These are phyloP conservation scores for Nasturtium officinale DNA, from an alignment of 345 rosid genomes.

Conservation along the genomic window DNA sequence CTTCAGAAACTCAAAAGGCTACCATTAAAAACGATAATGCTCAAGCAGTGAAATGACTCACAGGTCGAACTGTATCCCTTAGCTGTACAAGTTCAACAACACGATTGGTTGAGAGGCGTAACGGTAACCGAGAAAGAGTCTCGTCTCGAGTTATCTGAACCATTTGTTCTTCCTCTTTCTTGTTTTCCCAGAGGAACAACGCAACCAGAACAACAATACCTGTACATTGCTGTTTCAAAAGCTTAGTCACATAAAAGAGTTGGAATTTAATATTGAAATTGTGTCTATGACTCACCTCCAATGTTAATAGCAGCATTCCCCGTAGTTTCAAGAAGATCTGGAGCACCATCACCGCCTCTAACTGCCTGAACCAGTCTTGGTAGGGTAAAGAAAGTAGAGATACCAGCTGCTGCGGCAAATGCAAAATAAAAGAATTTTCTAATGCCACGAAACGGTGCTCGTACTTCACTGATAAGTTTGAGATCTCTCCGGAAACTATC, in stretches of 20 bases:
- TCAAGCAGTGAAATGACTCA: constrained; percentile 45
- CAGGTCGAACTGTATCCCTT: constrained; percentile 90
- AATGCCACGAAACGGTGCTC: constrained; percentile 95
- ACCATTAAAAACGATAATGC: background rate
- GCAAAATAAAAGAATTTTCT: constrained; percentile 84
- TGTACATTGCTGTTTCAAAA: constrained; percentile 71
- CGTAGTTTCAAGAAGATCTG: constrained; percentile 70
- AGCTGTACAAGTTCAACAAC: constrained; percentile 95
- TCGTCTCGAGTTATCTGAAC: constrained; percentile 85
- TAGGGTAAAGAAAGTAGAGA: constrained; percentile 75
- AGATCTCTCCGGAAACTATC: constrained; percentile 87
- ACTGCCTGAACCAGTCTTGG: constrained; percentile 79
- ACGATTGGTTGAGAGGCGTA: constrained; percentile 87
- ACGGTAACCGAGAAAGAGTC: constrained; percentile 89
- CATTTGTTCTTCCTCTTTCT: constrained; percentile 95
- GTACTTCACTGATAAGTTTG: constrained; percentile 93
- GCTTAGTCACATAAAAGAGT: constrained; percentile 49
- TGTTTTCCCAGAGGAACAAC: constrained; percentile 85
- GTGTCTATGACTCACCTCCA: constrained; percentile 64
- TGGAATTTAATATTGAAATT: background rate
- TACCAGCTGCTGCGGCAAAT: constrained; percentile 87
- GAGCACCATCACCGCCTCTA: constrained; percentile 80
- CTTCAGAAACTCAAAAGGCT: constrained; percentile 2
- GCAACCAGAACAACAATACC: constrained; percentile 80
- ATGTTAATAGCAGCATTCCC: constrained; percentile 84